These are phyloP conservation scores for Pseudogymnoascus sp. DNA, from an alignment of 2,329 filamentous ascomycete genomes.

Conservation along the genomic window DNA sequence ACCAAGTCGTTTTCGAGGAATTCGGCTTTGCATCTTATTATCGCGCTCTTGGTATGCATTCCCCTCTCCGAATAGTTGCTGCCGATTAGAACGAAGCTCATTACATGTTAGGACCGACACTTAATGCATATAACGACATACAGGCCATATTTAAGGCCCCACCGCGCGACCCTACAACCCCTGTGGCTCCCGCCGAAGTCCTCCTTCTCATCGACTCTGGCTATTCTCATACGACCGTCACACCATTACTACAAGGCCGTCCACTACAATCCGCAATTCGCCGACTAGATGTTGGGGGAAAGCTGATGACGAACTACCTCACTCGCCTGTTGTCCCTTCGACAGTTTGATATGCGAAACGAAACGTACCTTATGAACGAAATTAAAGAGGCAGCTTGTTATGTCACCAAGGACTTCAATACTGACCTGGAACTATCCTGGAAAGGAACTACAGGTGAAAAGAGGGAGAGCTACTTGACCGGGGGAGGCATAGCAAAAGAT, in stretches of 20 bases:
- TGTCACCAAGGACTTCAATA: slow-evolving; percentile 66
- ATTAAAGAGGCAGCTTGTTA: slow-evolving; percentile 90
- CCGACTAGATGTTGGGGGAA: slow-evolving; percentile 83
- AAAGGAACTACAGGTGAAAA: slow-evolving; percentile 60
- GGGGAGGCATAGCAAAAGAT: slow-evolving; percentile 65
- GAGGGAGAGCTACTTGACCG: slow-evolving; percentile 38
- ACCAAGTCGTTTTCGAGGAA: slow-evolving; percentile 96
- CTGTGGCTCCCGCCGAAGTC: slow-evolving; percentile 59
- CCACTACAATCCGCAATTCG: slow-evolving; percentile 75
- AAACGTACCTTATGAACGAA: slow-evolving; percentile 87
- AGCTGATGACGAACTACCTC: slow-evolving; percentile 85
- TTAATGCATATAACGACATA: slow-evolving; percentile 78
- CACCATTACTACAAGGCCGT: slow-evolving; percentile 72
- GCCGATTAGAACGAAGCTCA: slow-evolving; percentile 11
- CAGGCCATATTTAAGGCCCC: slow-evolving; percentile 59
- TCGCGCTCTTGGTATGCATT: slow-evolving; percentile 55
- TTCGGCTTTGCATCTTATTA: slow-evolving; percentile 87
- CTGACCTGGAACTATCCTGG: slow-evolving; percentile 76
- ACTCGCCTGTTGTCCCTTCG: slow-evolving; percentile 82
- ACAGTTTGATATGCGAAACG: slow-evolving; percentile 92
- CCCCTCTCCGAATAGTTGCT: background rate
- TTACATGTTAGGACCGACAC: slow-evolving; percentile 48
- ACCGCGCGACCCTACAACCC: slow-evolving; percentile 35
- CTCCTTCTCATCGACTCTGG: slow-evolving; percentile 85
- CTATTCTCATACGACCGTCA: slow-evolving; percentile 87